These are phyloP conservation scores for Trichoderma aggressivum DNA, from an alignment of 2,329 filamentous ascomycete species.

Conservation along the genomic window DNA sequence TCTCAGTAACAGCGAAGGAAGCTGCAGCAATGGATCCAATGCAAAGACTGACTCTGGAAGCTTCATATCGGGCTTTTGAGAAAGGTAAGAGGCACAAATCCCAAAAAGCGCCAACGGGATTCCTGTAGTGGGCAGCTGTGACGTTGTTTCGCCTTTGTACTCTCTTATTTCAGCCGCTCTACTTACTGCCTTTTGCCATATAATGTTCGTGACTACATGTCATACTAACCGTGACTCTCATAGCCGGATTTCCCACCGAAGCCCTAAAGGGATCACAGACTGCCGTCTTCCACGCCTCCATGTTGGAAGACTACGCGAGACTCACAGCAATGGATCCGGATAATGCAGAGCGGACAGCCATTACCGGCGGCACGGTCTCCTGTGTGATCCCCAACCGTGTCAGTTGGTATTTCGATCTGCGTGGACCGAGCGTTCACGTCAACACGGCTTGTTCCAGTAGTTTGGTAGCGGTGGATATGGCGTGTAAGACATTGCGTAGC, in stretches of 20 bases:
- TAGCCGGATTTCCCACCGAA: constrained; percentile 33
- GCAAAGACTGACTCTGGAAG: constrained; percentile 16
- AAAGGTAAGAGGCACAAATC: not conserved
- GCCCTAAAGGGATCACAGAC: constrained; percentile 30
- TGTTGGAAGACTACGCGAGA: constrained; percentile 37
- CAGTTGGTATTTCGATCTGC: constrained; percentile 46
- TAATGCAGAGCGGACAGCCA: constrained; percentile 30
- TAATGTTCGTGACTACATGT: no score
- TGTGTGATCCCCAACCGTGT: constrained; percentile 44
- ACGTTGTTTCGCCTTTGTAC: no score
- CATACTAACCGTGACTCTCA: no score
- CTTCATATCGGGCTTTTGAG: constrained; percentile 16
- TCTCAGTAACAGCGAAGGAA: constrained; percentile 29
- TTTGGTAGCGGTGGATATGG: constrained; percentile 42
- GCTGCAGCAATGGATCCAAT: constrained; percentile 18
- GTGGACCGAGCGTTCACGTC: constrained; percentile 45
- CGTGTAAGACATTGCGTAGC: constrained; percentile 30
- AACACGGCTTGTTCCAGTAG: constrained; percentile 51
- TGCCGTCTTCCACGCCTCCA: constrained; percentile 37
- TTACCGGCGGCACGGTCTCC: constrained; percentile 39
- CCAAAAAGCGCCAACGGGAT: not conserved
- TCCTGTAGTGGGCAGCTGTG: no score
- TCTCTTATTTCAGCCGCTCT: no score
- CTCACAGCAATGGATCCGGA: constrained; percentile 34
- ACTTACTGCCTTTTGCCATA: no score